Base-by-base conservation (phyloP, 805 yeast genomes). In the Teunomyces stri region DNA sequence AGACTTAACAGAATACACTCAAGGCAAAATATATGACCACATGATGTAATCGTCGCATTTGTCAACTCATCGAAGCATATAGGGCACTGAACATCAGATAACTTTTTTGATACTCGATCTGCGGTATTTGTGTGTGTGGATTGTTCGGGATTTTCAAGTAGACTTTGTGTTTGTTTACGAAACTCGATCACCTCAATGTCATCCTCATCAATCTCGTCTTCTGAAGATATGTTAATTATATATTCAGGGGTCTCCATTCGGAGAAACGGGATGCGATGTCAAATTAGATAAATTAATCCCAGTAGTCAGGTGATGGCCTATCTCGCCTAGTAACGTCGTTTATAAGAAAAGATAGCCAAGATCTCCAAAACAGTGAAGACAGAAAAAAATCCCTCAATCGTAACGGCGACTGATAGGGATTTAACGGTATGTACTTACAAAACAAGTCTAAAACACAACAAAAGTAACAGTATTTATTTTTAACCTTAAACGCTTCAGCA, bases 21-120 rank as follows among this genome's bases (percentile, higher is more conserved):
- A 7, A 72, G 53, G 46, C 78, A 72, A 53, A 69, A 72, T 3
- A 72, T 58, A 49, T 72, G 78, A 13, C 78, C 78, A 52, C 78
- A 72, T 1, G 68, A 57, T 0, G 76, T 72, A 36, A 67, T 61
- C 40, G 76, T 70, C 42, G 76, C 76, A 44, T 54, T 60, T 4
- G 61, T 58, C 43, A 72, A 56, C n/a, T 64, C 59, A 51, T 72
- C 78, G 48, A 72, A 71, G 54, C 78, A 72, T 28, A 72, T 68
- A 20, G 78, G 78, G 49, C 78, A 72, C 51, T 70, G 69, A 16
- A 68, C 57, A 40, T 70, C 71, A 18, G 61, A 57, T 25, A 72
- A 56, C 41, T 60, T 64, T 55, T 71, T 71, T 41, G 55, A 56
- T n/a, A 43, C 34, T 7, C 34, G 31, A 11, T 60, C 56, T 4